These are phyloP conservation scores for Collybia sp. DNA, from an alignment of 768 basidiomycete species.

Conservation along the genomic window DNA sequence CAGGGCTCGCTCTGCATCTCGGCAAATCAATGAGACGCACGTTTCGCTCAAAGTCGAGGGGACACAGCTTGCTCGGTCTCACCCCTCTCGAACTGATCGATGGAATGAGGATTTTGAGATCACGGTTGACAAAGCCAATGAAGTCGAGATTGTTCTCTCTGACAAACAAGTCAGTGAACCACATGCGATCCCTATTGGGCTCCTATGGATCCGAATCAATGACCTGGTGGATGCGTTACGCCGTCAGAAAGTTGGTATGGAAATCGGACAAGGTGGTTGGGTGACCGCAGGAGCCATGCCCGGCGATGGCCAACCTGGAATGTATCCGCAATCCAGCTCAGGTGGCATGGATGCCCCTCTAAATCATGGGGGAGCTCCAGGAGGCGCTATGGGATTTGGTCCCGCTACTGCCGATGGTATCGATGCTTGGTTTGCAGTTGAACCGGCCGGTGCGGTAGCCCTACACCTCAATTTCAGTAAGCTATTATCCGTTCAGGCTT, in stretches of 20 bases:
- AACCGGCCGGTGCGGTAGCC: constrained; percentile 92
- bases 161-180: constrained; percentile 84
- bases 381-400: constrained; percentile 29
- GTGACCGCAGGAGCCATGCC: constrained; percentile 92
- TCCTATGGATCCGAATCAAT: constrained; percentile 91
- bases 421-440: constrained; percentile 96
- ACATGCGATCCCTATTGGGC: constrained; percentile 85
- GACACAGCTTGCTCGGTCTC: constrained; percentile 86
- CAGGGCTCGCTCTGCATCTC: constrained; percentile 72
- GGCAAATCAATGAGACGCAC: constrained; percentile 77
- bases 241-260: constrained; percentile 86
- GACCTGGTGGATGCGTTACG: constrained; percentile 93
- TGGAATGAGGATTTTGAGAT: constrained; percentile 99
- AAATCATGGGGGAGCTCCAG: constrained; percentile 42
- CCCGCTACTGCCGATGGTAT: constrained; percentile 67
- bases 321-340: constrained; percentile 20
- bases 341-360: constrained; percentile 46
- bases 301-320: constrained; percentile 42
- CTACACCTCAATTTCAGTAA: constrained; percentile 89
- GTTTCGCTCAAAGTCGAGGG: constrained; percentile 97
- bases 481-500: constrained; percentile 22
- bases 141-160: constrained; percentile 94
- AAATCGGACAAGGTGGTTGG: constrained; percentile 88
- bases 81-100: constrained; percentile 89
- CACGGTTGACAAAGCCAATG: constrained; percentile 95